phyloP scores from a whole-genome alignment of 2,329 filamentous ascomycete genomes.

The Pseudogymnoascus pannorum region DNA sequence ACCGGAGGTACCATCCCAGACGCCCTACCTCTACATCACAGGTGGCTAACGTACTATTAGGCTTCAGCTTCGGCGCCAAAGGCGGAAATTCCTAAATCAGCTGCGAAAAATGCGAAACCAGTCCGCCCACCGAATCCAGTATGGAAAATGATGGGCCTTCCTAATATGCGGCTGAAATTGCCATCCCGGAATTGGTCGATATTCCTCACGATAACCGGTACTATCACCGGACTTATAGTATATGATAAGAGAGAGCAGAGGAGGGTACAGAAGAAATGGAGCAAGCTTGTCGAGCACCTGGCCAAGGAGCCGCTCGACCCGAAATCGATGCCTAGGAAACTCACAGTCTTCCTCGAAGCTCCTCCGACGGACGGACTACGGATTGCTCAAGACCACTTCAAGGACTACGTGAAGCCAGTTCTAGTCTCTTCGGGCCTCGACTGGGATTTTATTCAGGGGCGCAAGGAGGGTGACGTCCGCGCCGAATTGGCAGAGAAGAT shows the following conservation, averaged over 20 bases:
- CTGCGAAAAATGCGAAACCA: slow-evolving; percentile 34
- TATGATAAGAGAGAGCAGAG: slow-evolving; percentile 93
- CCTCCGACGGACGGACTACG: slow-evolving; percentile 83
- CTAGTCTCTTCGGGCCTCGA: slow-evolving; percentile 84
- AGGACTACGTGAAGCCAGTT: slow-evolving; percentile 91
- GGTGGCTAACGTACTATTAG: slow-evolving; percentile 13
- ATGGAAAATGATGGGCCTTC: slow-evolving; percentile 74
- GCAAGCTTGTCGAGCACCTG: slow-evolving; percentile 74
- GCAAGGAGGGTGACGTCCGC: slow-evolving; percentile 85
- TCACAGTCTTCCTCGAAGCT: slow-evolving; percentile 79
- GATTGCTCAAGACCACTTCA: slow-evolving; percentile 85
- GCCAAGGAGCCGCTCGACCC: slow-evolving; percentile 66
- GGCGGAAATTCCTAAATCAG: slow-evolving; percentile 27
- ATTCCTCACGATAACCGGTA: slow-evolving; percentile 72
- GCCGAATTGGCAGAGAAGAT: slow-evolving; percentile 82
- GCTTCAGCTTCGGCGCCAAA: slow-evolving; percentile 30
- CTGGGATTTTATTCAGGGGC: slow-evolving; percentile 91
- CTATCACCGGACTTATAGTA: slow-evolving; percentile 71
- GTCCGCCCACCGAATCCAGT: slow-evolving; percentile 57
- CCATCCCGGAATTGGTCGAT: slow-evolving; percentile 98
- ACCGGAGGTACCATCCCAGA: slow-evolving; percentile 13
- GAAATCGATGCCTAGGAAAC: slow-evolving; percentile 68
- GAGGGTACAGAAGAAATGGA: slow-evolving; percentile 79
- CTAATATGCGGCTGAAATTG: slow-evolving; percentile 72
- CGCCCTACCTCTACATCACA: background rate